These are phyloP conservation scores for Ceratobasidium theobromae DNA, from an alignment of 1,284 basidiomycete species.

Conservation along the genomic window DNA sequence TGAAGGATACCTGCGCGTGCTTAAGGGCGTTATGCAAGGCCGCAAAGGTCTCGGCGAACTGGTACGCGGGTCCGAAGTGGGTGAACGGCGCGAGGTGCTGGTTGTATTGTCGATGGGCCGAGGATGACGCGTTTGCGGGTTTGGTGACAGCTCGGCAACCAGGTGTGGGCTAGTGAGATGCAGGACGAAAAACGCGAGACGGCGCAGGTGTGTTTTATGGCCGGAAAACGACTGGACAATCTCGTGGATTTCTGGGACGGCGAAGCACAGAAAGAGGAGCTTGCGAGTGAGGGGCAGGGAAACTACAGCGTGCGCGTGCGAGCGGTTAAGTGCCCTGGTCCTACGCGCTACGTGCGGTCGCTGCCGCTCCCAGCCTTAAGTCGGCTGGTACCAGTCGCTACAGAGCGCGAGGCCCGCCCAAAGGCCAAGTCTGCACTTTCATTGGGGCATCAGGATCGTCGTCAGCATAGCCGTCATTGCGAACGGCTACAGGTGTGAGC, in stretches of 20 bases:
- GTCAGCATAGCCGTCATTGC: too few species aligned
- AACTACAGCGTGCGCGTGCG: too few species aligned
- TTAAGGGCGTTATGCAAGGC: conserved; percentile 87
- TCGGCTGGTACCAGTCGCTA: too few species aligned
- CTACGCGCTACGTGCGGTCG: too few species aligned
- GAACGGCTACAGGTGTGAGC: too few species aligned
- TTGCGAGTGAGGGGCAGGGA: background rate
- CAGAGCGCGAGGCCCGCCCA: too few species aligned
- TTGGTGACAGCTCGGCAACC: conserved; percentile 84
- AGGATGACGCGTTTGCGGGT: conserved; percentile 77
- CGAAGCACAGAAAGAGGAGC: background rate
- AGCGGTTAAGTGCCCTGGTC: too few species aligned
- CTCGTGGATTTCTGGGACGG: background rate
- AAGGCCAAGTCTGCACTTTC: too few species aligned
- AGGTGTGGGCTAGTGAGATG: conserved; percentile 1
- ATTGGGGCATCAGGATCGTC: too few species aligned
- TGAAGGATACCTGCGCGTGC: conserved; percentile 81
- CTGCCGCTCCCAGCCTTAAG: too few species aligned
- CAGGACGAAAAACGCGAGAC: conserved; percentile 1
- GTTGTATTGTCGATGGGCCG: conserved; percentile 96
- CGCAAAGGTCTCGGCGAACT: conserved; percentile 85
- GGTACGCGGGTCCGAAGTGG: conserved; percentile 94
- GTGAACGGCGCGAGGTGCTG: conserved; percentile 97
- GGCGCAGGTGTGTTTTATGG: conserved; percentile 11
- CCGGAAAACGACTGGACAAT: conserved; percentile 1